Conservation (phyloP, 169 alveolate genomes). For the Plasmodium malariae region DNA sequence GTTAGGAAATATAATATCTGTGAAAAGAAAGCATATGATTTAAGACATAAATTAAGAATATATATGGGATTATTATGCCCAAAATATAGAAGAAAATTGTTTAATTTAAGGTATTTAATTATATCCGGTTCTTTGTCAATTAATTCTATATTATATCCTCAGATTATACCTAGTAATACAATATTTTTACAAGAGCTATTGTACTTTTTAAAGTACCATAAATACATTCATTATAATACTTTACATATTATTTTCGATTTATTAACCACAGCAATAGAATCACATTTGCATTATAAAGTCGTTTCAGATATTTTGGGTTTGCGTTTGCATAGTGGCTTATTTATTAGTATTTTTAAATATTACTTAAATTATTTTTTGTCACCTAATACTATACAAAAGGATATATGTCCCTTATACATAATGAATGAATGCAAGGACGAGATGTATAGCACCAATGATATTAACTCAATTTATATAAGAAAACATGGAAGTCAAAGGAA, state of each 20-base stretch:
- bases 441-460: slow-evolving; percentile 39
- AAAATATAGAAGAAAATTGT: slow-evolving; percentile 59
- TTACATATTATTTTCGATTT: slow-evolving; percentile 49
- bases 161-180: slow-evolving; percentile 37
- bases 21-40: slow-evolving; percentile 47
- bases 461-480: slow-evolving; percentile 15
- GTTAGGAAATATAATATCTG: slow-evolving; percentile 13
- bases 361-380: slow-evolving; percentile 58
- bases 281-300: slow-evolving; percentile 58
- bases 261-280: slow-evolving; percentile 59
- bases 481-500: background rate
- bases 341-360: slow-evolving; percentile 65
- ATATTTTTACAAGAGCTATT: slow-evolving; percentile 66
- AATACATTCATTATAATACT: slow-evolving; percentile 40
- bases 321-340: slow-evolving; percentile 70
- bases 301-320: slow-evolving; percentile 69
- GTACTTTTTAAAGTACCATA: slow-evolving; percentile 56
- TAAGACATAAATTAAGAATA: slow-evolving; percentile 71
- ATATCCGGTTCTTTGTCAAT: slow-evolving; percentile 62
- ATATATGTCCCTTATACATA: slow-evolving; percentile 59
- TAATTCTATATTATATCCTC: slow-evolving; percentile 48
- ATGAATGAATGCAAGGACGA: slow-evolving; percentile 33
- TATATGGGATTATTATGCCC: slow-evolving; percentile 74
- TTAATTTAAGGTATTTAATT: slow-evolving; percentile 51
- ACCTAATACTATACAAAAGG: slow-evolving; percentile 31